Conservation (phyloP, 2,329 filamentous ascomycete species). For the Pseudogymnoascus sp. region DNA sequence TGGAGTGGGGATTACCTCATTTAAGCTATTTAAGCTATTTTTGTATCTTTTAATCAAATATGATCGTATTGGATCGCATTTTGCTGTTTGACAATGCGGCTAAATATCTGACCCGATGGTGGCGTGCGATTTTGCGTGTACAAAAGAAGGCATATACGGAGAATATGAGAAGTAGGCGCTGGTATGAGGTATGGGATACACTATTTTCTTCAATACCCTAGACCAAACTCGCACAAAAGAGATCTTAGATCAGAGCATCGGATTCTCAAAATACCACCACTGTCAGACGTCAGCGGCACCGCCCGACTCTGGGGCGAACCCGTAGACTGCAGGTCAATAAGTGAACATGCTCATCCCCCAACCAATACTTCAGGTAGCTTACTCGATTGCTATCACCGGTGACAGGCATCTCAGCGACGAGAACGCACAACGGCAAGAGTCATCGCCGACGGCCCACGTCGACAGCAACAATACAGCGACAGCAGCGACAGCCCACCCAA, state of each 20-base stretch:
- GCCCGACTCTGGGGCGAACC: too few species aligned
- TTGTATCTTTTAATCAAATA: background rate
- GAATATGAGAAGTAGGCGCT: background rate
- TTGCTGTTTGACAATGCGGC: background rate
- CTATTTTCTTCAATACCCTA: background rate
- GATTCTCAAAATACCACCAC: too few species aligned
- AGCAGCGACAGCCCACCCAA: background rate
- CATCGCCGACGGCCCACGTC: background rate
- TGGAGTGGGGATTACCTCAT: background rate
- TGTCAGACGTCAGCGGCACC: too few species aligned
- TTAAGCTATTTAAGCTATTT: constrained; percentile 2
- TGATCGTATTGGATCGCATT: background rate
- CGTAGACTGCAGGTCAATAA: too few species aligned
- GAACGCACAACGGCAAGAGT: background rate
- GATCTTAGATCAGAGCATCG: too few species aligned
- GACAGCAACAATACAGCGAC: background rate
- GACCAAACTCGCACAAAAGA: too few species aligned
- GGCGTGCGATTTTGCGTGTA: background rate
- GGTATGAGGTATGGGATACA: background rate
- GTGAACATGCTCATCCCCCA: too few species aligned
- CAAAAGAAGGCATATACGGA: background rate
- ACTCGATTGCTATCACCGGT: background rate
- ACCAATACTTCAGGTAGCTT: background rate
- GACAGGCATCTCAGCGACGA: background rate
- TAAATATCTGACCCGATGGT: background rate